Conservation (phyloP, 257 asterid species). For the Solanum acaule region DNA sequence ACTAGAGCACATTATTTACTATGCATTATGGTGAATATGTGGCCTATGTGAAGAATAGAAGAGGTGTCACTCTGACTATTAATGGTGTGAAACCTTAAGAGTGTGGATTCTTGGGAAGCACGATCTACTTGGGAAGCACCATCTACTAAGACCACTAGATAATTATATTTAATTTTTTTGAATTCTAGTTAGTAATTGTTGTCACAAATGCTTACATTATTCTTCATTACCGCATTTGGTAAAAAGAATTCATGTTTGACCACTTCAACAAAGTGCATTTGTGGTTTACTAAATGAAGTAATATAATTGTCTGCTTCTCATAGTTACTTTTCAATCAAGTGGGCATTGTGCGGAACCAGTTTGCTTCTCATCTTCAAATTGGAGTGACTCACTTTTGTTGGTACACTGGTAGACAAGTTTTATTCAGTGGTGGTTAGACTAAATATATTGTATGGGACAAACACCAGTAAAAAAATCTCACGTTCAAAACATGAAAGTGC, state of each 20-base stretch:
- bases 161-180: neutral
- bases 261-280: neutral
- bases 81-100: slow-evolving; percentile 45
- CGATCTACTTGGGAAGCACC: too few species aligned
- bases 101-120: slow-evolving; percentile 13
- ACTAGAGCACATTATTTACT: slow-evolving; percentile 78
- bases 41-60: slow-evolving; percentile 56
- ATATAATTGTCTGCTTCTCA: neutral
- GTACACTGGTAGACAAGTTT: too few species aligned
- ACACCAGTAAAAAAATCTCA: too few species aligned
- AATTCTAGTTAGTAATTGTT: neutral
- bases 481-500: too few species aligned
- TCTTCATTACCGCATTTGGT: neutral
- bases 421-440: too few species aligned
- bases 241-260: neutral
- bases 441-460: too few species aligned
- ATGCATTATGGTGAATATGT: slow-evolving; percentile 71
- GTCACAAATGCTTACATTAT: neutral
- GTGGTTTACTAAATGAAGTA: neutral
- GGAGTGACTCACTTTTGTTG: too few species aligned
- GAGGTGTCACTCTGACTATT: slow-evolving; percentile 70
- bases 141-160: slow-evolving; percentile 8
- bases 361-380: too few species aligned
- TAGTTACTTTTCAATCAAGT: neutral
- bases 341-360: neutral